Evolutionary conservation across 2,329 filamentous ascomycete genomes (phyloP).

Genomic region (Rutstroemia sp.): DNA sequence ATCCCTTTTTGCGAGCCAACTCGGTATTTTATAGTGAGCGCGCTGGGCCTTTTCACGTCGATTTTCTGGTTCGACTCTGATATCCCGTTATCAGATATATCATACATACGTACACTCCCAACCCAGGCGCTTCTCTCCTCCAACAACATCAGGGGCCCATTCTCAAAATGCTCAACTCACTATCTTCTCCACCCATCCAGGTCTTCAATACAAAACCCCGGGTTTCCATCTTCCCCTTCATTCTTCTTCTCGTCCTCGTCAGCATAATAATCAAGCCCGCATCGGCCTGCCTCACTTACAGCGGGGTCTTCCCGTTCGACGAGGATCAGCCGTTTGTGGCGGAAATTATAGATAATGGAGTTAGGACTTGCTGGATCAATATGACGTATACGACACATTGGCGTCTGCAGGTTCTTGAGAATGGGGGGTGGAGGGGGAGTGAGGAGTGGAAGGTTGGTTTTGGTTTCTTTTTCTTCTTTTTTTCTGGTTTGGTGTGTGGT

Average conservation of each 20-base stretch:
- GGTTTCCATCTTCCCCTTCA: not conserved
- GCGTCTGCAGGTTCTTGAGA: constrained; percentile 1
- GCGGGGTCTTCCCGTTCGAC: constrained; percentile 10
- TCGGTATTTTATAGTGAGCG: too few species aligned
- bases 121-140: not conserved
- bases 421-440: not conserved
- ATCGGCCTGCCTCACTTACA: constrained; percentile 14
- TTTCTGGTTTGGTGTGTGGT: not conserved
- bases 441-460: not conserved
- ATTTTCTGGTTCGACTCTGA: too few species aligned
- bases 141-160: too few species aligned
- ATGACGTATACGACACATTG: constrained; percentile 11
- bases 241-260: not conserved
- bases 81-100: too few species aligned
- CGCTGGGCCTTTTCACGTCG: too few species aligned
- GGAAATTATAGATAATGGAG: constrained; percentile 11
- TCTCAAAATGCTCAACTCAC: not conserved
- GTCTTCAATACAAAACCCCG: too few species aligned
- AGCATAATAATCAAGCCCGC: not conserved
- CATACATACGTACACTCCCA: not conserved
- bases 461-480: not conserved
- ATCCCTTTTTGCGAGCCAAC: too few species aligned
- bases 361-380: constrained; percentile 14
- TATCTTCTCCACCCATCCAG: not conserved
- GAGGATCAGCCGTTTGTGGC: constrained; percentile 13